phyloP scores from a whole-genome alignment of 306 rosid genomes.

The Malus fusca region DNA sequence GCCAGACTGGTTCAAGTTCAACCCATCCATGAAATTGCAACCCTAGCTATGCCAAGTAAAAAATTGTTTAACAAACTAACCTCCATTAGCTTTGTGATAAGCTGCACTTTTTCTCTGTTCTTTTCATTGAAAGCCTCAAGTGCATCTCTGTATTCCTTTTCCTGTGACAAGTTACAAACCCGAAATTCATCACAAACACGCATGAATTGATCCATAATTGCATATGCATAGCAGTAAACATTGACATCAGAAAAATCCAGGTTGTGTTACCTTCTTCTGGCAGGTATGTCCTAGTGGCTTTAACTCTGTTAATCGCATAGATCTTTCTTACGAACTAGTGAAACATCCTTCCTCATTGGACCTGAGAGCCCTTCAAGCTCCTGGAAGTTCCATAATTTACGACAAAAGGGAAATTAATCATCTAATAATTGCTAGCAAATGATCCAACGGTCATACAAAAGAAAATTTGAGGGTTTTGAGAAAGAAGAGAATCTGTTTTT shows the following conservation, averaged over 20 bases:
- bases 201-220: neutral
- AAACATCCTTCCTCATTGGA: conserved; percentile 96
- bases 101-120: conserved; percentile 88
- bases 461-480: neutral
- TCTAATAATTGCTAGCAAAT: neutral
- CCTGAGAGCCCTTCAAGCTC: conserved; percentile 84
- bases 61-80: conserved; percentile 3
- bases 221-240: neutral
- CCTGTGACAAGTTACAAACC: conserved; percentile 39
- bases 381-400: conserved; percentile 27
- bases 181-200: neutral
- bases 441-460: neutral
- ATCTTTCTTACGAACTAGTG: conserved; percentile 73
- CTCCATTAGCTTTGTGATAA: conserved; percentile 75
- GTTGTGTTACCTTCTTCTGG: conserved; percentile 67
- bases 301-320: conserved; percentile 80
- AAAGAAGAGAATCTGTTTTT: no score
- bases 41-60: neutral
- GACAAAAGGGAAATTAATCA: neutral
- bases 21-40: neutral
- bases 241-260: neutral
- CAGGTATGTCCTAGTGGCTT: conserved; percentile 91
- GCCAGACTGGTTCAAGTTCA: neutral
- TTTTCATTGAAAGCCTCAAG: conserved; percentile 91
- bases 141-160: conserved; percentile 87